Base-by-base conservation (phyloP, 352 stramenopile genomes). In the Stephanocyclus meneghinianus region DNA sequence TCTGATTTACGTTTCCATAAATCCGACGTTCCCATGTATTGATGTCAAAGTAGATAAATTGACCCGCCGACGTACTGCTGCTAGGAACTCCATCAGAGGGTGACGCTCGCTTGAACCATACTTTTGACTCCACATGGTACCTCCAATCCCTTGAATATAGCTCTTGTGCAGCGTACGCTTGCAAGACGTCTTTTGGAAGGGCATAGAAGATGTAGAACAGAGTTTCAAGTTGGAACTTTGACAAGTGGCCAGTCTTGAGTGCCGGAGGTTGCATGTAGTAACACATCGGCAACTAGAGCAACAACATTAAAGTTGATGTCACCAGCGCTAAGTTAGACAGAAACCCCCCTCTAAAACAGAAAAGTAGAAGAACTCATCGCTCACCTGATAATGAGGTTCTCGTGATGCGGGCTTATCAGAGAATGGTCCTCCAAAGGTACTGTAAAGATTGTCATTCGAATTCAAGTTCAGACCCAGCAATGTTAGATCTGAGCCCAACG, bases 161-260 rank as follows among this genome's bases (percentile, higher is more conserved):
- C 74, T 96, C 92, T 76, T 95, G 90, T 11, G 93, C 93, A 62
- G 91, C 81, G 62, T 94, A 94, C 6, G 92, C 89, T 88, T 99
- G 97, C 61, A 99, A 87, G 4, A 97, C 94, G 86, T 99, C 97
- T 90, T 98, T 97, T 53, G 97, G 97, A 91, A 99, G 96, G 65
- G 95, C 95, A 90, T 99, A 99, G 87, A 99, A 99, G 80, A 99
- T 97, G 91, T 98, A 99, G 89, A 99, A 99, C 26, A 99, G 90
- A 65, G 97, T 99, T 92, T 99, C 97, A 55, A 98, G 88, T 79
- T 98, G 94, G 86, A 99, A 99, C 88, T 99, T 99, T 62, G 93
- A 96, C 77, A 99, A 91, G 80, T 99, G 96, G 70, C 95, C 97
- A 59, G 95, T 97, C 91, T 98, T 98, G 61, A 99, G 91, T 62